These are phyloP conservation scores for Penicillium sp. DNA, from an alignment of 2,329 filamentous ascomycete species.

Conservation along the genomic window DNA sequence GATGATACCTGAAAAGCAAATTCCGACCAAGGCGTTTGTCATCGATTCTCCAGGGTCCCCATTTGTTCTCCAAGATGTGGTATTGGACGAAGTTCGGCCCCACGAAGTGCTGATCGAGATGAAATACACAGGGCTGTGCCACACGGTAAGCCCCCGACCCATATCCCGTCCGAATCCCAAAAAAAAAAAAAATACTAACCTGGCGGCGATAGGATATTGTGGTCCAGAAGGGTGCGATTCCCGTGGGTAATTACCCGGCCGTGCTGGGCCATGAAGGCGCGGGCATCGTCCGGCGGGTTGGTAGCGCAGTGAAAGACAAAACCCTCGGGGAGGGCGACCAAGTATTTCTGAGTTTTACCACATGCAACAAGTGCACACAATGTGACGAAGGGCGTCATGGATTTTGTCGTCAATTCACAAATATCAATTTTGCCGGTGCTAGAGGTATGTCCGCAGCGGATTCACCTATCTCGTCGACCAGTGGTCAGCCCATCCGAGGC, in stretches of 20 bases:
- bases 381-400: conserved; percentile 12
- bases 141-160: conserved; percentile 20
- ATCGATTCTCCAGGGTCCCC: conserved; percentile 16
- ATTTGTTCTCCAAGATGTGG: conserved; percentile 27
- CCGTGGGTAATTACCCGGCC: conserved; percentile 9
- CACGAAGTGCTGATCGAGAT: conserved; percentile 39
- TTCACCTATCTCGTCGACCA: neutral
- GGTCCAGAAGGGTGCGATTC: neutral
- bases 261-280: conserved; percentile 30
- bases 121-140: conserved; percentile 37
- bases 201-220: neutral
- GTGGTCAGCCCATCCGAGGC: neutral
- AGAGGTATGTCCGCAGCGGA: neutral
- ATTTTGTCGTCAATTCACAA: conserved; percentile 1
- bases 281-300: conserved; percentile 31
- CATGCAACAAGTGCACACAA: conserved; percentile 21
- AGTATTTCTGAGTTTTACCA: conserved; percentile 29
- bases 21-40: conserved; percentile 22
- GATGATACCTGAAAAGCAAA: conserved; percentile 20
- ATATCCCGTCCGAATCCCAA: neutral
- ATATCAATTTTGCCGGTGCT: conserved; percentile 19
- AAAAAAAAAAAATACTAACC: neutral
- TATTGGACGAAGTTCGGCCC: conserved; percentile 26
- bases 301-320: conserved; percentile 23
- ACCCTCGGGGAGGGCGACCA: conserved; percentile 31